phyloP scores from a whole-genome alignment of 306 rosid genomes.

The Hippophae gyantsensis region DNA sequence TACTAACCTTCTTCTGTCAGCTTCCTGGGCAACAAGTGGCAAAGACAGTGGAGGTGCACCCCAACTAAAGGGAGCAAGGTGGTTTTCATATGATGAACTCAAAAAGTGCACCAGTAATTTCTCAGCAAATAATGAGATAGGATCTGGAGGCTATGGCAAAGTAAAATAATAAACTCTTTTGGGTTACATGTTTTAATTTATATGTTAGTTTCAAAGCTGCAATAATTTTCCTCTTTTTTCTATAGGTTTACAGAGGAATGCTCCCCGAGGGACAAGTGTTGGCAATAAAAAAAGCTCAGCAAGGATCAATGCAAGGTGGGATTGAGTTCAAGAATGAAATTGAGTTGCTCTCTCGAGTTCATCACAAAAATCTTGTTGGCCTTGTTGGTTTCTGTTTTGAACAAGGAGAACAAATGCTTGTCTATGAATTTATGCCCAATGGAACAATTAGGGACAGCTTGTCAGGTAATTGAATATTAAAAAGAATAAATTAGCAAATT shows the following conservation, averaged over 20 bases:
- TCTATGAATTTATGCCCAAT: constrained; percentile 75
- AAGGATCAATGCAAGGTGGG: constrained; percentile 96
- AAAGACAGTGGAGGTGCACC: constrained; percentile 93
- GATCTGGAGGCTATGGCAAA: constrained; percentile 96
- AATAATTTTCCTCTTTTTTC: constrained; percentile 4
- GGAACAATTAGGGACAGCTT: constrained; percentile 77
- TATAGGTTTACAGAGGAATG: constrained; percentile 72
- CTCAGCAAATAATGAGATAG: constrained; percentile 60
- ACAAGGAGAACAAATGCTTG: constrained; percentile 91
- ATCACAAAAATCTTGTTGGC: constrained; percentile 94
- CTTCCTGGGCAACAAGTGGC: constrained; percentile 93
- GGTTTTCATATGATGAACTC: constrained; percentile 94
- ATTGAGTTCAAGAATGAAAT: constrained; percentile 90
- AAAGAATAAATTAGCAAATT: too few relatives aligned
- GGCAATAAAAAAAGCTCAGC: constrained; percentile 92
- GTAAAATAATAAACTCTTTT: constrained; percentile 27
- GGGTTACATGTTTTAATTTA: background rate
- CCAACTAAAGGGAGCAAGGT: constrained; percentile 93
- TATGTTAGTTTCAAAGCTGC: constrained; percentile 1
- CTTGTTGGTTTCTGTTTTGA: constrained; percentile 93
- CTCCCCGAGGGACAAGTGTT: constrained; percentile 63
- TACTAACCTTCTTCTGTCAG: constrained; percentile 30
- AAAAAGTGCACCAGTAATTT: constrained; percentile 64
- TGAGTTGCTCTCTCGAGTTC: constrained; percentile 93
- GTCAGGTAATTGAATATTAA: constrained; percentile 34